Conservation (phyloP, 1,284 basidiomycete genomes). For the Ustilago lituana region DNA sequence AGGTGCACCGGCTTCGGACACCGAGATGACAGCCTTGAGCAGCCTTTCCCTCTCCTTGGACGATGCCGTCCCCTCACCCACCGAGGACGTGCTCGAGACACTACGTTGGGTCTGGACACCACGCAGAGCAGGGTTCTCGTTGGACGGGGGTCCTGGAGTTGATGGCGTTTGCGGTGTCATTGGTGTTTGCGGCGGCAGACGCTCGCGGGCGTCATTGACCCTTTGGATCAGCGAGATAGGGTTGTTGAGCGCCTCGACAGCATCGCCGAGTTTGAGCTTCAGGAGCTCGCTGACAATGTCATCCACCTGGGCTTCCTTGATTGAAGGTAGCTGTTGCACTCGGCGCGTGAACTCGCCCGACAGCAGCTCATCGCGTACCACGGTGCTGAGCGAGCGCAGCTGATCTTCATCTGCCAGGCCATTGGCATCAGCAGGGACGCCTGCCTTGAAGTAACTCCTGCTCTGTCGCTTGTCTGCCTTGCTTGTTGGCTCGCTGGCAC, state of each 20-base stretch:
- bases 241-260: slow-evolving; percentile 79
- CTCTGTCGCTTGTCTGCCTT: slow-evolving; percentile 41
- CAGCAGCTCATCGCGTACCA: slow-evolving; percentile 82
- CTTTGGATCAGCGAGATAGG: slow-evolving; percentile 75
- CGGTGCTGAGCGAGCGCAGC: slow-evolving; percentile 79
- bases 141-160: slow-evolving; percentile 1
- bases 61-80: slow-evolving; percentile 38
- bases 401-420: slow-evolving; percentile 71
- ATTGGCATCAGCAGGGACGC: slow-evolving; percentile 38
- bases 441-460: slow-evolving; percentile 56
- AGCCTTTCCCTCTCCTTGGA: slow-evolving; percentile 74
- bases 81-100: slow-evolving; percentile 39
- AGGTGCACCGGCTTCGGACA: slow-evolving; percentile 35
- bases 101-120: slow-evolving; percentile 35
- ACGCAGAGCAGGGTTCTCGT: slow-evolving; percentile 12
- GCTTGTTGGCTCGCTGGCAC: slow-evolving; percentile 8
- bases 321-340: slow-evolving; percentile 70
- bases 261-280: slow-evolving; percentile 76
- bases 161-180: not conserved
- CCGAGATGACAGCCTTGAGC: slow-evolving; percentile 70
- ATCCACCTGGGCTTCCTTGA: slow-evolving; percentile 70
- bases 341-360: slow-evolving; percentile 81
- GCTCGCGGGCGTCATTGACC: slow-evolving; percentile 67
- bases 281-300: slow-evolving; percentile 77
- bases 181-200: slow-evolving; percentile 8